Evolutionary conservation across 2,329 filamentous ascomycete species (phyloP), one percentile per base, ranked within the genome.

Genomic region (Nemania sp.): DNA sequence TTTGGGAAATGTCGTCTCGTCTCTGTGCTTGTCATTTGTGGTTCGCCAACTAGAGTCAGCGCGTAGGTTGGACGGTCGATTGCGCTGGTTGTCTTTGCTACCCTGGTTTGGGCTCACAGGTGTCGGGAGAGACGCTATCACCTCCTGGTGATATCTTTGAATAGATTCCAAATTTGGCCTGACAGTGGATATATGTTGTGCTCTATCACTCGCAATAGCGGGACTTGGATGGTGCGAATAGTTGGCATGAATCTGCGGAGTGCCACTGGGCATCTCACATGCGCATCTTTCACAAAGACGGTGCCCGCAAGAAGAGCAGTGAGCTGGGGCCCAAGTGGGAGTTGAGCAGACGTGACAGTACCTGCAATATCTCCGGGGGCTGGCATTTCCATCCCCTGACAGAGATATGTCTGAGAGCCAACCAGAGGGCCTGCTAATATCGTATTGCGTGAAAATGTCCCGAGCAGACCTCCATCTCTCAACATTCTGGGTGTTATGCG

Each of bases 321-420:
- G 74, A 9, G 72, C 72, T 32, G 74, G 72, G 12, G 74, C 71
- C 46, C 68, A 72, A 39, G 79, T 75, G 42, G 72, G 73, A 46
- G 76, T 75, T 12, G 77, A 78, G 65, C 83, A 86, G 10, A 81
- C 71, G 65, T 85, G 83, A 61, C 83, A 86, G 25, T 79, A 70
- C 54, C 75, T 77, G 42, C 70, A 67, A 45, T 63, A 69, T 59
- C 65, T 62, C 60, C 58, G 67, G 56, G 67, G 67, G 56, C 64
- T 70, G 63, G 69, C 67, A 59, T 72, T 74, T 46, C 74, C 73
- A 68, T 75, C 74, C 61, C 71, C 69, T 58, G 66, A 67, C 52
- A 69, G 65, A 60, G 65, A 67, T 42, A 69, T 74, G 40, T 80
- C 77, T 54, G 78, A 79, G 45, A 80, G 72, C 79, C 78, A 81